A percentile compares a stretch with the other conserved stretches of the same genome.
These are phyloP conservation scores for Zangia roseola DNA, from an alignment of 768 basidiomycete genomes.

Conservation along the genomic window DNA sequence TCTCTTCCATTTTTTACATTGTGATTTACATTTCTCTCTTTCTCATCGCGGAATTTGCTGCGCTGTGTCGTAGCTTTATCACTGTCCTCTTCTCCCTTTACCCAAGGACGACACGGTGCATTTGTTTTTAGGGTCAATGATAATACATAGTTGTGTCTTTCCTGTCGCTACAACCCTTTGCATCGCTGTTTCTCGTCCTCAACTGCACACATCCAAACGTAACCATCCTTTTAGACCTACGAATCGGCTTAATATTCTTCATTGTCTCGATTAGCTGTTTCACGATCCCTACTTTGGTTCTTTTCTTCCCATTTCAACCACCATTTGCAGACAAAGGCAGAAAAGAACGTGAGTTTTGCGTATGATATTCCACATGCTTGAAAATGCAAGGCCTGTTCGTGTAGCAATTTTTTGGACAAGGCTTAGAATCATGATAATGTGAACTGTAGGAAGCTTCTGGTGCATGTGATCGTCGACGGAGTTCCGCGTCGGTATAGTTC, in stretches of 20 bases:
- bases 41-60: slow-evolving; percentile 15
- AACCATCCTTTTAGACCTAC: slow-evolving; percentile 26
- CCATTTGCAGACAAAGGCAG: slow-evolving; percentile 1
- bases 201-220: slow-evolving; percentile 20
- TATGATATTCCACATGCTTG: not conserved
- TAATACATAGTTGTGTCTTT: slow-evolving; percentile 26
- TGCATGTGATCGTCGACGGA: too few relatives aligned
- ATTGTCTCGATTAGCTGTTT: slow-evolving; percentile 7
- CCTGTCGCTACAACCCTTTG: slow-evolving; percentile 29
- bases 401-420: too few relatives aligned
- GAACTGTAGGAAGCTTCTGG: too few relatives aligned
- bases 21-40: not conserved
- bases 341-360: slow-evolving; percentile 5
- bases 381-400: too few relatives aligned
- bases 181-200: slow-evolving; percentile 30
- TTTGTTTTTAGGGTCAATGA: slow-evolving; percentile 23
- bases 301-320: not conserved
- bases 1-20: slow-evolving; percentile 8
- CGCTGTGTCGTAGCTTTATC: slow-evolving; percentile 21
- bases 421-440: too few relatives aligned
- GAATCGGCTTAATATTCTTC: slow-evolving; percentile 21
- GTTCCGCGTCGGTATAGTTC: too few relatives aligned
- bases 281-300: slow-evolving; percentile 1
- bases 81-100: slow-evolving; percentile 8
- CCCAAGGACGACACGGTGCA: slow-evolving; percentile 27